phyloP scores from a whole-genome alignment of 2,329 filamentous ascomycete genomes.

The Aspergillus ustus region DNA sequence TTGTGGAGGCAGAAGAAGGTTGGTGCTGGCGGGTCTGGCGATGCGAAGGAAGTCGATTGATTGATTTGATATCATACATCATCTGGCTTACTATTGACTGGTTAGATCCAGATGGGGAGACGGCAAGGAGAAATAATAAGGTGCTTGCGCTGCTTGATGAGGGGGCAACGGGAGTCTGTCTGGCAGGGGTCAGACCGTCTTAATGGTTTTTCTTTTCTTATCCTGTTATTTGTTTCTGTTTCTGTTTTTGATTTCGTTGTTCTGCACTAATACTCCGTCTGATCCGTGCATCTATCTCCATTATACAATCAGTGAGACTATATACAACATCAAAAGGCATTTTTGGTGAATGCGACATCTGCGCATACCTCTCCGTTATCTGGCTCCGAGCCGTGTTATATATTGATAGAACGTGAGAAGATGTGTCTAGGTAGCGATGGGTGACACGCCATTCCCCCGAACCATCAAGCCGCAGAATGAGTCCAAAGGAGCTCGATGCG shows the following conservation, averaged over 20 bases:
- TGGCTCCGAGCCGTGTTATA: no score
- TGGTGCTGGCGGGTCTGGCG: background rate
- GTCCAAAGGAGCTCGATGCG: no score
- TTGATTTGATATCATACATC: background rate
- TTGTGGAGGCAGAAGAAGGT: constrained; percentile 66
- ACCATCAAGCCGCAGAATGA: no score
- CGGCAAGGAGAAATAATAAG: background rate
- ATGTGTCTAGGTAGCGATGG: background rate
- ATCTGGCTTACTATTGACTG: background rate
- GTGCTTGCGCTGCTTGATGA: background rate
- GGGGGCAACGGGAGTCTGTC: background rate
- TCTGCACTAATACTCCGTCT: constrained; percentile 9
- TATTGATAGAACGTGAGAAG: background rate
- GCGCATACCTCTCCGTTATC: background rate
- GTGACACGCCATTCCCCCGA: no score
- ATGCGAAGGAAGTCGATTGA: constrained; percentile 12
- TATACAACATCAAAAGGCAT: background rate
- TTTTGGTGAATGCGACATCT: background rate
- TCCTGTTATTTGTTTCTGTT: background rate
- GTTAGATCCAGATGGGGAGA: background rate
- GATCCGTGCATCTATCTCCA: background rate
- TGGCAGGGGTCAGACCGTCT: background rate
- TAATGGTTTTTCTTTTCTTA: background rate
- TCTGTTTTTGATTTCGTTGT: background rate
- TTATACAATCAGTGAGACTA: background rate